phyloP scores from a whole-genome alignment of 2,329 filamentous ascomycete genomes.

The Polytolypa hystricis region DNA sequence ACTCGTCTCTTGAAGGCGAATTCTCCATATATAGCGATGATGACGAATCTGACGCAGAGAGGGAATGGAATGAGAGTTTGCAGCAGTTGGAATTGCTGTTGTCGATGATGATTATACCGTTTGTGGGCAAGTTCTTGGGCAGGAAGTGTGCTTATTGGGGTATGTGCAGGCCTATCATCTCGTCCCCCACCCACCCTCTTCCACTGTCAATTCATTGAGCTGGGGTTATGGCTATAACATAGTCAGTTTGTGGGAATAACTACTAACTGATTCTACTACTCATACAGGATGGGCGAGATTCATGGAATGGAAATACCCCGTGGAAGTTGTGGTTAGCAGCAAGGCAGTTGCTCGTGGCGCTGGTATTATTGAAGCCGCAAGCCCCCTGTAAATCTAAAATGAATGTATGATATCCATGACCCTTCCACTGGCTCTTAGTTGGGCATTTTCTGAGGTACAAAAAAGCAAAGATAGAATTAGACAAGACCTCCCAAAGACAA shows the following conservation, averaged over 20 bases:
- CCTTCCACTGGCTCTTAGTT: too few species aligned
- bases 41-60: constrained; percentile 71
- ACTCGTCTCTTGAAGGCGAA: constrained; percentile 38
- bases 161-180: constrained; percentile 34
- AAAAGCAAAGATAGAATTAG: too few species aligned
- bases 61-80: constrained; percentile 87
- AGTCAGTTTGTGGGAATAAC: background rate
- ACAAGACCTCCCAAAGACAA: too few species aligned
- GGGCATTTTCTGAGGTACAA: too few species aligned
- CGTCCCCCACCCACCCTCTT: too few species aligned
- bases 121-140: constrained; percentile 88
- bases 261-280: constrained; percentile 8
- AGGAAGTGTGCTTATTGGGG: constrained; percentile 94
- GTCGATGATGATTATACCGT: constrained; percentile 90
- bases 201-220: background rate
- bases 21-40: constrained; percentile 46
- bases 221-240: constrained; percentile 13
- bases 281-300: constrained; percentile 73
- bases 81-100: constrained; percentile 87
- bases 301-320: constrained; percentile 88
- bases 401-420: too few species aligned
- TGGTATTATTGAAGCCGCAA: constrained; percentile 49
- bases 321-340: constrained; percentile 56
- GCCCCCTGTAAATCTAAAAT: constrained; percentile 25
- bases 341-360: constrained; percentile 52